Percentiles rank a stretch among this genome's conserved stretches.
These are phyloP conservation scores for Tetrahymena thermophila DNA, from an alignment of 73 alveolate genomes.

Conservation along the genomic window DNA sequence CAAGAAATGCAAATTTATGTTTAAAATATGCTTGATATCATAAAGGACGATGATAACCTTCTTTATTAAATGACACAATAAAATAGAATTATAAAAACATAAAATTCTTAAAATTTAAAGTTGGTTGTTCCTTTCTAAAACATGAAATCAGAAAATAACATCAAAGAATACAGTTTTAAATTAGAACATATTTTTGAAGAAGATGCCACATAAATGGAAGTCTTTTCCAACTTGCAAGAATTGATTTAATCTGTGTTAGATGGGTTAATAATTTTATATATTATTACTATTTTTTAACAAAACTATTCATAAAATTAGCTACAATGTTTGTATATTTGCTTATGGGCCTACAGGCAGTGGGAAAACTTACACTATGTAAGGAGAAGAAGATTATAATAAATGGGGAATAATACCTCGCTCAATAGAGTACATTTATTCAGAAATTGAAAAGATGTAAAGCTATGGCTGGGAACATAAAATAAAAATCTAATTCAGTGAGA, in stretches of 20 bases:
- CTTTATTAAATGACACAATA: neutral
- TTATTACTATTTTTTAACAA: neutral
- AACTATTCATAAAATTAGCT: conserved; percentile 86
- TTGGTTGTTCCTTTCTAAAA: neutral
- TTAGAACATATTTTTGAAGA: neutral
- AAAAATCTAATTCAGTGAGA: conserved; percentile 29
- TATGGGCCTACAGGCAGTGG: conserved; percentile 99
- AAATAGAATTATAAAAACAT: neutral
- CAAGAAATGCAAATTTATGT: neutral
- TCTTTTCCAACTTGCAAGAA: neutral
- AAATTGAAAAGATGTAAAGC: conserved; percentile 2
- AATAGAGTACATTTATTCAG: conserved; percentile 66
- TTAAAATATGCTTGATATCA: neutral
- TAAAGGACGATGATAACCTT: neutral
- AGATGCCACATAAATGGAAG: neutral
- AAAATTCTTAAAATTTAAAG: neutral
- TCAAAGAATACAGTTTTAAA: neutral
- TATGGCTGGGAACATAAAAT: conserved; percentile 21
- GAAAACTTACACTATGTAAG: conserved; percentile 94
- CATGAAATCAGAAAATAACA: neutral
- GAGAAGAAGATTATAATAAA: conserved; percentile 66
- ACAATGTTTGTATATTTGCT: conserved; percentile 96
- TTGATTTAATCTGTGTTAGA: neutral
- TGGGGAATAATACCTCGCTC: conserved; percentile 94
- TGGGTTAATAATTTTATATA: neutral